These are phyloP conservation scores for Favolaschia claudopus DNA, from an alignment of 768 basidiomycete species.

Conservation along the genomic window DNA sequence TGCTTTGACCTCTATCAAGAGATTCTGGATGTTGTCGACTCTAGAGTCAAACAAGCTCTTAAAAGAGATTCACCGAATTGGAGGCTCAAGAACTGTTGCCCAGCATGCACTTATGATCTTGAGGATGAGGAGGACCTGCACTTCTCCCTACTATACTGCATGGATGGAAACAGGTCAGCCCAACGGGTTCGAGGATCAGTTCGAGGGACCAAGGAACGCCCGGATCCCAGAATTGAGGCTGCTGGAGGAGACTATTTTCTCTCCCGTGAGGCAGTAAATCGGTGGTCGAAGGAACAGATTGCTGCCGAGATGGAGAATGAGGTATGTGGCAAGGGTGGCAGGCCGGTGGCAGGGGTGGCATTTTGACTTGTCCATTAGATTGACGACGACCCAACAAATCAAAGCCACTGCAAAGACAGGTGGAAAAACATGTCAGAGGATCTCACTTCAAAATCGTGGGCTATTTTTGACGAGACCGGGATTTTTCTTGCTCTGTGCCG, in stretches of 20 bases:
- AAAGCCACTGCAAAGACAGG: constrained; percentile 25
- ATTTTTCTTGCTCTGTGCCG: constrained; percentile 44
- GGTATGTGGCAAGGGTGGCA: too few relatives aligned
- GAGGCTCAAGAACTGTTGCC: too few relatives aligned
- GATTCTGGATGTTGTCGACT: too few relatives aligned
- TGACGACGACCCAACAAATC: too few relatives aligned
- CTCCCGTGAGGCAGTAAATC: background rate
- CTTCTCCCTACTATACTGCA: too few relatives aligned
- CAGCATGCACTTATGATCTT: too few relatives aligned
- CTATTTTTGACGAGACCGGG: constrained; percentile 44
- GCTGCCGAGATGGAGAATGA: constrained; percentile 7
- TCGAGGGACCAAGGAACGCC: constrained; percentile 36
- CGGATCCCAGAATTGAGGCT: constrained; percentile 28
- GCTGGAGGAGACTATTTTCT: constrained; percentile 5
- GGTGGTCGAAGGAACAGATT: constrained; percentile 8
- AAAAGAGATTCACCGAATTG: too few relatives aligned
- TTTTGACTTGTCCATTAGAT: too few relatives aligned
- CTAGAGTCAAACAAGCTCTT: too few relatives aligned
- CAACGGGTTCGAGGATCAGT: constrained; percentile 33
- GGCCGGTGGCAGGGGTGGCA: too few relatives aligned
- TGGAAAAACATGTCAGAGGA: constrained; percentile 31
- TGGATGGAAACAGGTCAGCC: too few relatives aligned
- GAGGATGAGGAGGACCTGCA: too few relatives aligned
- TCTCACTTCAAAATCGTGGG: constrained; percentile 37
- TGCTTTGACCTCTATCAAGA: background rate